phyloP scores from a whole-genome alignment of 106 monocot species.

The Amphibolis antarctica region DNA sequence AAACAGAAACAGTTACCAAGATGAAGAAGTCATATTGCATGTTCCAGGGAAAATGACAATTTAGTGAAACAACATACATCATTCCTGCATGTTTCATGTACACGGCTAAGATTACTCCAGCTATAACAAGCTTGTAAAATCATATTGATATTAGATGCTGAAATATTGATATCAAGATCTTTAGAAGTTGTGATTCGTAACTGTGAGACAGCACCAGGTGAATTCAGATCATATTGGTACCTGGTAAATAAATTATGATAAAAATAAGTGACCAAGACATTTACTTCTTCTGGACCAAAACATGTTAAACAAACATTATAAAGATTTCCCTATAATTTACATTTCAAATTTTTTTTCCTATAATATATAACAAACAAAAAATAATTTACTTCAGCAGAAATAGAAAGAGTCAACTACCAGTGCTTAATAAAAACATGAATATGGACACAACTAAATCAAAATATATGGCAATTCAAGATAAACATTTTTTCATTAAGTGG shows the following conservation, averaged over 20 bases:
- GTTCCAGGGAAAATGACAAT: neutral
- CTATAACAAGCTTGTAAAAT: slow-evolving; percentile 91
- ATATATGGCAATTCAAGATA: too few species aligned
- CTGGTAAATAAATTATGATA: slow-evolving; percentile 21
- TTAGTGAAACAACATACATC: slow-evolving; percentile 26
- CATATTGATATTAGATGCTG: slow-evolving; percentile 77
- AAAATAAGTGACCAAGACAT: neutral
- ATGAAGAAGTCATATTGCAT: neutral
- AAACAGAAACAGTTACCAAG: slow-evolving; percentile 1
- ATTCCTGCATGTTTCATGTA: slow-evolving; percentile 36
- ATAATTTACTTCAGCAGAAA: too few species aligned
- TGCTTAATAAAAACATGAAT: too few species aligned
- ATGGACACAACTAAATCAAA: too few species aligned
- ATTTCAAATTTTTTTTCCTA: too few species aligned
- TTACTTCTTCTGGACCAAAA: too few species aligned
- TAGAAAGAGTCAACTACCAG: too few species aligned
- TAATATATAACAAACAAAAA: too few species aligned
- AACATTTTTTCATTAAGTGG: too few species aligned
- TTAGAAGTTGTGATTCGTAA: slow-evolving; percentile 64
- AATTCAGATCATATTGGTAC: slow-evolving; percentile 79
- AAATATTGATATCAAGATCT: slow-evolving; percentile 72
- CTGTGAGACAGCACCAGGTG: slow-evolving; percentile 53
- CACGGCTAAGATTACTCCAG: slow-evolving; percentile 66
- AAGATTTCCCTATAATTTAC: too few species aligned
- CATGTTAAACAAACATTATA: too few species aligned